Conservation (phyloP, 352 stramenopile genomes). For the Aphanomyces invadans region DNA sequence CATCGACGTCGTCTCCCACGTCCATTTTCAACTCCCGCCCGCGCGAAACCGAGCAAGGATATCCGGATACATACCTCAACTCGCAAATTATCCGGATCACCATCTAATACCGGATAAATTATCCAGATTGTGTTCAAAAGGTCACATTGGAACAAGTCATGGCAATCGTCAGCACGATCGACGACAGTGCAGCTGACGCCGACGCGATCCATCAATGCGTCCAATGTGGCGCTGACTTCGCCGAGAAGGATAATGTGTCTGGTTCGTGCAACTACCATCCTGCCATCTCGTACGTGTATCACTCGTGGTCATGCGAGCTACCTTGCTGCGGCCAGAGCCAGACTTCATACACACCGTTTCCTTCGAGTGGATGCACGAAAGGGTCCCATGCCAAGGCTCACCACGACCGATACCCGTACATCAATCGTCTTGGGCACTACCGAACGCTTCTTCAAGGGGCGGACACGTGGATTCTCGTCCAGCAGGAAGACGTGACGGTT, state of each 20-base stretch:
- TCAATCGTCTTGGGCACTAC: conserved; percentile 22
- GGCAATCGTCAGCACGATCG: neutral
- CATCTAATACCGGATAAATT: neutral
- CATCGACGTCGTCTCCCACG: conserved; percentile 18
- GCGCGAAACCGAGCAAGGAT: neutral
- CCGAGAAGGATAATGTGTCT: conserved; percentile 15
- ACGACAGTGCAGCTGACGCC: neutral
- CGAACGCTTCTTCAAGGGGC: neutral
- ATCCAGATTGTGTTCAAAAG: too few relatives aligned
- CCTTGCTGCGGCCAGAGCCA: conserved; percentile 13
- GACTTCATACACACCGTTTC: conserved; percentile 12
- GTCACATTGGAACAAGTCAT: too few relatives aligned
- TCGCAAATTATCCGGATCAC: neutral
- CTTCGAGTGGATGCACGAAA: conserved; percentile 16
- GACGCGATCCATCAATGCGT: conserved; percentile 12
- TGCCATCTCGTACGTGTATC: conserved; percentile 11
- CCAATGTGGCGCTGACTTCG: conserved; percentile 8
- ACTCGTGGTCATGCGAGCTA: conserved; percentile 15
- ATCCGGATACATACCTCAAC: conserved; percentile 7
- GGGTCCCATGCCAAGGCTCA: neutral
- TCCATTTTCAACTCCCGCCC: conserved; percentile 4
- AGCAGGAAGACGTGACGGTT: conserved; percentile 10
- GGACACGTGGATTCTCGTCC: conserved; percentile 5
- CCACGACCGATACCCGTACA: conserved; percentile 17
- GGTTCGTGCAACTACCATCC: conserved; percentile 17